Evolutionary conservation across 1,284 basidiomycete species (phyloP).

Genomic region (Tilletia indica): DNA sequence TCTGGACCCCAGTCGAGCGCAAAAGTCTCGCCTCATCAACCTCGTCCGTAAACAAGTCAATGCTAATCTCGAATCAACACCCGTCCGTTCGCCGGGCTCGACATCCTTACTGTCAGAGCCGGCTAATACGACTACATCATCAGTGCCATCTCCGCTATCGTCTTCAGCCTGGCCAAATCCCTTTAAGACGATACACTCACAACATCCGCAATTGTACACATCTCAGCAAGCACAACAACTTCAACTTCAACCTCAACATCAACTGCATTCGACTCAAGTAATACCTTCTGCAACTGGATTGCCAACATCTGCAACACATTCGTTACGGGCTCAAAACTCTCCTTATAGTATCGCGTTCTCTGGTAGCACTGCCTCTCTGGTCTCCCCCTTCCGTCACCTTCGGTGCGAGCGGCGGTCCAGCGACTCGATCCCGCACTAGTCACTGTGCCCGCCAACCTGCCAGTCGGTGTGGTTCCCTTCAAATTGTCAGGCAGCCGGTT

Average conservation of each 20-base stretch:
- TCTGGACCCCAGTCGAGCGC: constrained; percentile 38
- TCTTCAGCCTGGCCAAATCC: background rate
- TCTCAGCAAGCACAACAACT: background rate
- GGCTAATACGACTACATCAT: background rate
- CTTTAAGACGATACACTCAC: background rate
- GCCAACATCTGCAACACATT: background rate
- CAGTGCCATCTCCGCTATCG: background rate
- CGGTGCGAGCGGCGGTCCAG: constrained; percentile 4
- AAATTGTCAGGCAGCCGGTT: background rate
- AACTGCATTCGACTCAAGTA: too few species aligned
- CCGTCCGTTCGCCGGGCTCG: constrained; percentile 16
- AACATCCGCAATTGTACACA: background rate
- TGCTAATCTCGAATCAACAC: constrained; percentile 32
- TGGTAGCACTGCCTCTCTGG: background rate
- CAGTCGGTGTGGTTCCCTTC: constrained; percentile 22
- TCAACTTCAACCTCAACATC: background rate
- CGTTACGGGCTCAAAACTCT: background rate
- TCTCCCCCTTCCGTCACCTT: background rate
- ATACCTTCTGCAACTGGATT: background rate
- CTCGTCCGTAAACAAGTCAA: constrained; percentile 43
- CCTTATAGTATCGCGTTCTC: background rate
- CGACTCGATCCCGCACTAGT: constrained; percentile 15
- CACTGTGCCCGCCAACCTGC: constrained; percentile 10
- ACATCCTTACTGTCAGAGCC: background rate
- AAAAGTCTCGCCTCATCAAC: constrained; percentile 40